Evolutionary conservation across 2,329 filamentous ascomycete species (phyloP), one percentile per base, ranked within the genome.

Genomic region (Colletotrichum chlorophyti): DNA sequence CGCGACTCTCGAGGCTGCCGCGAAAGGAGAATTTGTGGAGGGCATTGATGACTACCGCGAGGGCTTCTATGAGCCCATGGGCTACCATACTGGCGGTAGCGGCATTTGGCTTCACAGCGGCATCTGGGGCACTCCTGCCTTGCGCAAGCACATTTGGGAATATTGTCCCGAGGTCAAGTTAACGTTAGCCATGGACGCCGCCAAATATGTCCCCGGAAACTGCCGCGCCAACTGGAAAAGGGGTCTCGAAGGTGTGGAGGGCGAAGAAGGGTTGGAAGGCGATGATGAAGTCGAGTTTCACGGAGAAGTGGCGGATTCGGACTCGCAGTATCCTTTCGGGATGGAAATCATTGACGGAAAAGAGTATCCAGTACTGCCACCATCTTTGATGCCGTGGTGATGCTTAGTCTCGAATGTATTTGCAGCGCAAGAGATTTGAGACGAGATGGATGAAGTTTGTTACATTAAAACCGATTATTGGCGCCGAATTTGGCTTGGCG

Each of bases 131-230:
- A 76, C 72, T 5, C 77, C 76, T 0, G 71, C 75, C 60, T 64
- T 74, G 66, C 72, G 83, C 23, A 74, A 75, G 59, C 77, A 83
- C 59, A 79, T 85, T 37, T 84, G 79, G 78, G 73, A 78, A 24
- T 85, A 85, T 67, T 85, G 83, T 59, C 83, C 83, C 1, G 83
- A 86, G 66, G 74, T 85, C 26, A 85, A 84, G 73, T 81, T 85
- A 75, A 83, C 77, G 41, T 67, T 85, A 24, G 70, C 72, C 46
- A 85, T 85, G 82, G 81, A 84, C 61, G 77, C 76, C 6, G 80
- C 78, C 38, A 72, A 76, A 60, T 82, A 75, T 60, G 76, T 84
- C 5, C 80, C 79, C 1, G 81, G 81, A 6, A 64, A 74, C 7
- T 83, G 80, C 61, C 68, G 74, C 31, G 65, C 69, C 5, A 68